Percentiles rank a stretch among this genome's conserved stretches.
phyloP scores from a whole-genome alignment of 306 rosid genomes.

The Begonia masoniana region DNA sequence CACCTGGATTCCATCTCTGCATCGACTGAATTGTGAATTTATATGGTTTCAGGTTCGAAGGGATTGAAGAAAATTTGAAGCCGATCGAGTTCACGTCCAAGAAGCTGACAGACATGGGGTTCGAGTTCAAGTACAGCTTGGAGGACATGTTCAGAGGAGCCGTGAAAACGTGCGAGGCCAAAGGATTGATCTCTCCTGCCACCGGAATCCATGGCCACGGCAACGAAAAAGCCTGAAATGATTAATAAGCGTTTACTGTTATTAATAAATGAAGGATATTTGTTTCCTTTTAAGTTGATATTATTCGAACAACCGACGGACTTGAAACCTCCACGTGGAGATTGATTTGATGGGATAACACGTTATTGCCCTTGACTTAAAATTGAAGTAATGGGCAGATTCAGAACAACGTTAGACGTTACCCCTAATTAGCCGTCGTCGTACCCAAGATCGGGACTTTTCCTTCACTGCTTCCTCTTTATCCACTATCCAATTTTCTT shows the following conservation, averaged over 20 bases:
- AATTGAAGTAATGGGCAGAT: no score
- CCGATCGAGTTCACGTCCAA: slow-evolving; percentile 38
- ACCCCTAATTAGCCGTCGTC: no score
- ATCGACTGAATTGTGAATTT: neutral
- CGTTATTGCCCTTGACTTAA: no score
- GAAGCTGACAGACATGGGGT: slow-evolving; percentile 52
- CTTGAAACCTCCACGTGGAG: no score
- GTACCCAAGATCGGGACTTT: no score
- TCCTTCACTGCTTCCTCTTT: no score
- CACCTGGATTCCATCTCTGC: neutral
- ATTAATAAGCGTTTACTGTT: no score
- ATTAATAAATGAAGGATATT: no score
- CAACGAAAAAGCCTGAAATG: neutral
- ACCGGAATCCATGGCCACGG: neutral
- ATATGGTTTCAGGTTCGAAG: slow-evolving; percentile 29
- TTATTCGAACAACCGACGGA: neutral
- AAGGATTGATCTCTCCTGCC: slow-evolving; percentile 24
- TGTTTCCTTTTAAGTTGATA: no score
- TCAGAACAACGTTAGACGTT: no score
- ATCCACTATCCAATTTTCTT: no score
- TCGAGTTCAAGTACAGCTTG: slow-evolving; percentile 46
- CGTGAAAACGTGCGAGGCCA: slow-evolving; percentile 38
- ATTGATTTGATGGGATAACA: no score
- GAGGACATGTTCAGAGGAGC: slow-evolving; percentile 67
- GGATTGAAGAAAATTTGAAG: slow-evolving; percentile 44